Evolutionary conservation across 1,139 yeast species (phyloP).

Genomic region (Yamadazyma diddensiae): DNA sequence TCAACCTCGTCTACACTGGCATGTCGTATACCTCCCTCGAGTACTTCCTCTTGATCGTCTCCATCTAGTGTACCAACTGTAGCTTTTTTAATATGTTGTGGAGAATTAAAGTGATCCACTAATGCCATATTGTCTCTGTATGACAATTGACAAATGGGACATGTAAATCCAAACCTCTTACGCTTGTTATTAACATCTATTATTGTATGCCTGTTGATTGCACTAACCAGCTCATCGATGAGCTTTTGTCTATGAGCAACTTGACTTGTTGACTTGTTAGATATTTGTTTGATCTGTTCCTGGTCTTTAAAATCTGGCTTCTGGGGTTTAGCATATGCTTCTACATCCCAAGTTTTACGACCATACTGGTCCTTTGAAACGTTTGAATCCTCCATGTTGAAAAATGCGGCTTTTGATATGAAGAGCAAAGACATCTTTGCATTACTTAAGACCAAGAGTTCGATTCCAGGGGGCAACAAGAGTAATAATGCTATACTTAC

Average conservation of each 20-base stretch:
- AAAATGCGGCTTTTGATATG: slow-evolving; percentile 1
- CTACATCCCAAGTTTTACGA: slow-evolving; percentile 67
- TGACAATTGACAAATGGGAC: slow-evolving; percentile 75
- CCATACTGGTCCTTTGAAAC: slow-evolving; percentile 48
- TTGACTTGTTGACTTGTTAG: slow-evolving; percentile 23
- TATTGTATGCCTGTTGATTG: slow-evolving; percentile 36
- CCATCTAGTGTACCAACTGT: slow-evolving; percentile 19
- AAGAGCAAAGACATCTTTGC: slow-evolving; percentile 11
- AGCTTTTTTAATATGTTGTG: slow-evolving; percentile 46
- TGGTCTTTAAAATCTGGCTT: slow-evolving; percentile 29
- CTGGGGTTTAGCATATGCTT: slow-evolving; percentile 53
- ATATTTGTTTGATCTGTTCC: not conserved
- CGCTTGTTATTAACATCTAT: slow-evolving; percentile 32
- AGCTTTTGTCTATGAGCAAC: slow-evolving; percentile 31
- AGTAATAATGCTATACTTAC: too few species aligned
- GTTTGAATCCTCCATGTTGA: slow-evolving; percentile 1
- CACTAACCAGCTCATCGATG: slow-evolving; percentile 28
- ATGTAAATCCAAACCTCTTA: slow-evolving; percentile 78
- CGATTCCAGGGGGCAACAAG: too few species aligned
- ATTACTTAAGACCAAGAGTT: too few species aligned
- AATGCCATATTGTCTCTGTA: slow-evolving; percentile 79
- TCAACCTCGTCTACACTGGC: slow-evolving; percentile 32
- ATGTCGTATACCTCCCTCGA: slow-evolving; percentile 33
- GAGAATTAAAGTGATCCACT: slow-evolving; percentile 80
- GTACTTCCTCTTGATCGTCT: slow-evolving; percentile 24